Evolutionary conservation across 2,329 filamentous ascomycete species (phyloP), one percentile per base, ranked within the genome.

Genomic region (Cercospora sp.): DNA sequence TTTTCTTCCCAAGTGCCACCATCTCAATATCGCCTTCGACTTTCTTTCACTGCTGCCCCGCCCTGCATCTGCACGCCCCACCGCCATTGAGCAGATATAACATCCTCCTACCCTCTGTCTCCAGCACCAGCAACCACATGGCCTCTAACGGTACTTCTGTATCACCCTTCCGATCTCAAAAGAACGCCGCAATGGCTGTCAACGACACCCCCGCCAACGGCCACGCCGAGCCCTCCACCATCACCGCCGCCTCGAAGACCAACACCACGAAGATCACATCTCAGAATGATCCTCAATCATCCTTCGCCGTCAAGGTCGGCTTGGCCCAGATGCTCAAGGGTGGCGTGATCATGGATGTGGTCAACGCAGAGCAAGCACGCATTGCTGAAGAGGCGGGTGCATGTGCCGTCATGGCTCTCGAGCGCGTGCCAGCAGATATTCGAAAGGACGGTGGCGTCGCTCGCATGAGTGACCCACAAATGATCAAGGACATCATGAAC

Each of bases 301-400:
- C 88, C 81, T 97, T 97, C 82, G 90, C 90, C 74, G 90, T 97
- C 86, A 99, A 99, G 87, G 91, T 93, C 64, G 95, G 94, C 68
- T 86, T 99, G 72, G 95, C 95, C 26, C 91, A 97, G 82, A 99
- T 99, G 95, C 85, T 98, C 82, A 97, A 98, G 86, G 95, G 95
- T 79, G 95, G 95, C 77, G 95, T 99, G 73, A 99, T 99, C 82
- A 99, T 99, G 95, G 95, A 99, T 82, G 95, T 98, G 67, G 93
- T 96, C 71, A 92, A 94, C 80, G 92, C 93, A 28, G 91, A 92
- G 78, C 94, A 92, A 84, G 89, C 95, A 71, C 92, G 92, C 82
- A 97, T 99, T 79, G 95, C 95, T 79, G 95, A 99, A 82, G 94
- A 98, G 80, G 94, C 95, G 69, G 95, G 95, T 71, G 95, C 95